These are phyloP conservation scores for Hirsutella minnesotensis DNA, from an alignment of 2,329 filamentous ascomycete species.

Conservation along the genomic window DNA sequence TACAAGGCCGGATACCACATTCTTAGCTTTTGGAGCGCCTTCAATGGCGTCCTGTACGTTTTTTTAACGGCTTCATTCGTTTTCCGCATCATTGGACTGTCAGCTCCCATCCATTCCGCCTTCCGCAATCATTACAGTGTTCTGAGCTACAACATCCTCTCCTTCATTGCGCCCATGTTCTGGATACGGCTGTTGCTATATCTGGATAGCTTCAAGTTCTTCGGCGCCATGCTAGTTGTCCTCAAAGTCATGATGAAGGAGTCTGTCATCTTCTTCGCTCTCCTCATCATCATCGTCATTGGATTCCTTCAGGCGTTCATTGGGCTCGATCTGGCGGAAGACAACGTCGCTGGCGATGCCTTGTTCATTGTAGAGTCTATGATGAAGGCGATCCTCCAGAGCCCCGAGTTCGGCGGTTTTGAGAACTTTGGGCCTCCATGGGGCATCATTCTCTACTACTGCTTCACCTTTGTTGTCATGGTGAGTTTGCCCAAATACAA, in stretches of 20 bases:
- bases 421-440: slow-evolving; percentile 88
- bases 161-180: slow-evolving; percentile 91
- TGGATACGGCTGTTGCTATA: slow-evolving; percentile 90
- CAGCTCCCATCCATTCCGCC: slow-evolving; percentile 35
- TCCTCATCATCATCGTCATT: slow-evolving; percentile 71
- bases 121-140: slow-evolving; percentile 55
- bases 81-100: slow-evolving; percentile 66
- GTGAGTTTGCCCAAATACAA: slow-evolving; percentile 30
- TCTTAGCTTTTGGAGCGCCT: slow-evolving; percentile 92
- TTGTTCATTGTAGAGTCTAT: slow-evolving; percentile 69
- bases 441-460: slow-evolving; percentile 89
- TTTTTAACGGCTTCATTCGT: slow-evolving; percentile 70
- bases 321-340: slow-evolving; percentile 74
- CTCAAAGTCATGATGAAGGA: slow-evolving; percentile 92
- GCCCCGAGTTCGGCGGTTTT: slow-evolving; percentile 79
- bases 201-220: slow-evolving; percentile 87
- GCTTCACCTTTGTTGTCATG: slow-evolving; percentile 97
- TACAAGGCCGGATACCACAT: slow-evolving; percentile 92
- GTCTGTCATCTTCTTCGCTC: slow-evolving; percentile 89
- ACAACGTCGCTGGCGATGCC: slow-evolving; percentile 55
- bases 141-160: slow-evolving; percentile 86
- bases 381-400: slow-evolving; percentile 85
- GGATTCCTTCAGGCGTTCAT: slow-evolving; percentile 92
- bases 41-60: slow-evolving; percentile 75
- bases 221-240: slow-evolving; percentile 95